Evolutionary conservation across 2,329 filamentous ascomycete species (phyloP), one percentile per base, ranked within the genome.

Genomic region (Cladophialophora bantiana): DNA sequence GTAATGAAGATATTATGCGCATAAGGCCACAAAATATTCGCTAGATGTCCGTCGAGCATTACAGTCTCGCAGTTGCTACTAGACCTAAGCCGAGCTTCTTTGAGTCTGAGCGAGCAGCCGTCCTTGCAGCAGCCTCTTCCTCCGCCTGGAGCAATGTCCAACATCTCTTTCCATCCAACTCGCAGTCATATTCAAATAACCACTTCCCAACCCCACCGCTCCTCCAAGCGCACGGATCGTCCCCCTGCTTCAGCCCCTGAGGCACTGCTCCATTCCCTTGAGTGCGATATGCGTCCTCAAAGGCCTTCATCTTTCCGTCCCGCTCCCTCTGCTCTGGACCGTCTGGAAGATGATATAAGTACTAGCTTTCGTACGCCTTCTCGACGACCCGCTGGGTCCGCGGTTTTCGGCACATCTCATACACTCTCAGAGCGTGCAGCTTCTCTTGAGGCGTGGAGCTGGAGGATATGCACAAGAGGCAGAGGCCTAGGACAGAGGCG

Each of bases 301-400:
- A 66, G 10, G 57, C 62, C 40, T 52, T 62, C 62, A 68, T 68
- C 62, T 64, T 63, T 38, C 40, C 42, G 84, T 85, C 63, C 79
- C 79, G 70, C 35, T 76, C 73, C 56, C 74, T 61, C 75, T 82
- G 67, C 78, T 79, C 77, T 3, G 77, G 76, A 1, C 78, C 78
- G 62, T 80, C 78, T 4, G 77, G 74, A 7, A 79, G 70, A 64
- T 80, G 78, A 58, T 81, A 70, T 3, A 75, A 75, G 52, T 75
- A 70, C 12, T 77, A 76, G 35, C 78, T 79, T 31, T 73, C 69
- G 2, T 74, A 65, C 4, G 60, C 67, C 3, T 77, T 77, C 26
- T 76, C 74, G 65, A 79, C 77, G 1, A 80, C 76, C 0, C 74
- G 75, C 55, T 80, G 78, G 6, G 77, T 78, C 36, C 79, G 77